Conservation (phyloP, 2,329 filamentous ascomycete genomes). For the Aspergillus terreus region DNA sequence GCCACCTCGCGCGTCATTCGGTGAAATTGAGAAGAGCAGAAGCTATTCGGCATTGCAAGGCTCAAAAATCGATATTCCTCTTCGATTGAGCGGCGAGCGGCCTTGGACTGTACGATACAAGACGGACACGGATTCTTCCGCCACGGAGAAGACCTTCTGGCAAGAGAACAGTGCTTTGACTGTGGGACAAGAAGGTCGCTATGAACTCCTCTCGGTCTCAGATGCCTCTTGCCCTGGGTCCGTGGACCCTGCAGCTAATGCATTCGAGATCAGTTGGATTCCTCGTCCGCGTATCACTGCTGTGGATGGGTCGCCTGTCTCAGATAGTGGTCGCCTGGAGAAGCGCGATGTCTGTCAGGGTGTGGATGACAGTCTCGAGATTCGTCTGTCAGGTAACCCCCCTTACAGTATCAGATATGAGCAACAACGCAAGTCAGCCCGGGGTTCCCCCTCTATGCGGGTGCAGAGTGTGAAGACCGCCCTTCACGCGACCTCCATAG, state of each 20-base stretch:
- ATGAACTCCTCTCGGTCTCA: constrained; percentile 71
- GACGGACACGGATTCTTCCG: constrained; percentile 50
- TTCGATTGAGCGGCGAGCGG: constrained; percentile 78
- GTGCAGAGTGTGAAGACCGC: constrained; percentile 73
- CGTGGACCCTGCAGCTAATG: constrained; percentile 68
- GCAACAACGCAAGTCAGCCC: constrained; percentile 66
- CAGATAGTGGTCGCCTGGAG: constrained; percentile 54
- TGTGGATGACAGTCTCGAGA: constrained; percentile 83
- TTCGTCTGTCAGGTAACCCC: constrained; percentile 73
- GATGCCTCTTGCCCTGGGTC: constrained; percentile 80
- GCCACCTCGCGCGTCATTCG: constrained; percentile 81
- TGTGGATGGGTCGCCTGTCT: constrained; percentile 48
- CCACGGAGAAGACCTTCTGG: constrained; percentile 47
- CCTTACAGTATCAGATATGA: constrained; percentile 84
- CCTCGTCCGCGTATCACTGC: constrained; percentile 70
- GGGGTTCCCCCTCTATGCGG: constrained; percentile 62
- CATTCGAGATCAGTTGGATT: constrained; percentile 82
- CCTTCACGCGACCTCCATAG: constrained; percentile 70
- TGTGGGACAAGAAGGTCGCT: constrained; percentile 66
- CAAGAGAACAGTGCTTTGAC: constrained; percentile 66
- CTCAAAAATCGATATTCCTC: constrained; percentile 67
- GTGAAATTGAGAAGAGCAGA: constrained; percentile 75
- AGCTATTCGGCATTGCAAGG: constrained; percentile 73
- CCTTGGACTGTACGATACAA: constrained; percentile 82
- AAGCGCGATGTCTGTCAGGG: constrained; percentile 90